Conservation (phyloP, 805 yeast genomes). For the Priceomyces medius region DNA sequence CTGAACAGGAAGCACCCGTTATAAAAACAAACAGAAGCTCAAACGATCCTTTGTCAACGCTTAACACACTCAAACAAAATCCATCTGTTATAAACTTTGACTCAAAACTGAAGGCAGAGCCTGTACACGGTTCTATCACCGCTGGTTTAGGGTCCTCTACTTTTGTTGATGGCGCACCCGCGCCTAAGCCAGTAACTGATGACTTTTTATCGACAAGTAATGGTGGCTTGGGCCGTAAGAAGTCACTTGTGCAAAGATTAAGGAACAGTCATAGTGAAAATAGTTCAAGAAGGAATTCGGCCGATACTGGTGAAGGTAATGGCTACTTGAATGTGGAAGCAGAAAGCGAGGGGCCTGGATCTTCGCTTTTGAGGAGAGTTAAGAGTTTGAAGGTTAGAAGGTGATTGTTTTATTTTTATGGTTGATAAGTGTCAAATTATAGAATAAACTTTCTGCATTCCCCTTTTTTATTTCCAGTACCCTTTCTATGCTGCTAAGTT, state of each 20-base stretch:
- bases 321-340: conserved; percentile 14
- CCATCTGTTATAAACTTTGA: conserved; percentile 66
- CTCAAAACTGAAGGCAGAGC: conserved; percentile 61
- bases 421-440: background rate
- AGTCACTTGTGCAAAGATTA: conserved; percentile 73
- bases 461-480: background rate
- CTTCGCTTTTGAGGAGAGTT: conserved; percentile 76
- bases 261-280: conserved; percentile 38
- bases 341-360: conserved; percentile 30
- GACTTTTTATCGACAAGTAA: conserved; percentile 25
- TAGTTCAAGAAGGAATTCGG: conserved; percentile 30
- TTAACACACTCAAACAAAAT: conserved; percentile 46
- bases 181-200: conserved; percentile 45
- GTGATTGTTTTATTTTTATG: conserved; percentile 18
- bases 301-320: conserved; percentile 10
- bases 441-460: background rate
- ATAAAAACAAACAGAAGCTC: conserved; percentile 18
- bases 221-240: conserved; percentile 68
- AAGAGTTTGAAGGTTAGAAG: conserved; percentile 84
- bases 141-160: conserved; percentile 91
- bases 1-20: conserved; percentile 11
- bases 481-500: background rate
- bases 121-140: conserved; percentile 83
- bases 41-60: conserved; percentile 19
- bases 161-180: conserved; percentile 95